phyloP scores from a whole-genome alignment of 2,329 filamentous ascomycete species.

The Cytospora mali region DNA sequence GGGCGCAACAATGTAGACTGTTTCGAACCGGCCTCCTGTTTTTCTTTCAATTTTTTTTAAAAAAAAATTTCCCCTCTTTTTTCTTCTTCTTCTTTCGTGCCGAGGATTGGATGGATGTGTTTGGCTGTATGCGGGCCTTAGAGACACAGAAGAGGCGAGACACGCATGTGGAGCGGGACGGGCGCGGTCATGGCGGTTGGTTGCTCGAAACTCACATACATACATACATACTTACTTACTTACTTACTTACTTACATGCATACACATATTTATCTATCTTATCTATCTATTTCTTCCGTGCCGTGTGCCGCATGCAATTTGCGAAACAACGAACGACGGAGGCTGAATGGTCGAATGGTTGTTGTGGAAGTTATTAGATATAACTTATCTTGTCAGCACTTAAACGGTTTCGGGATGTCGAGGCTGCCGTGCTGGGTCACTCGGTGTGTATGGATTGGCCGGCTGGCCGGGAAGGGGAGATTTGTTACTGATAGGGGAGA shows the following conservation, averaged over 20 bases:
- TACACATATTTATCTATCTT: too few relatives aligned
- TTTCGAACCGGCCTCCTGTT: background rate
- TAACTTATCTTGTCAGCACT: background rate
- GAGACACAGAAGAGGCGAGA: slow-evolving; percentile 3
- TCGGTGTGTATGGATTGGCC: background rate
- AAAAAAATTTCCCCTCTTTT: too few relatives aligned
- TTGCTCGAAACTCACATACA: too few relatives aligned
- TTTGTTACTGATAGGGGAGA: background rate
- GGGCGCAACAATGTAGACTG: background rate
- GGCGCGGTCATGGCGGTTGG: too few relatives aligned
- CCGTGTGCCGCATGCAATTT: background rate
- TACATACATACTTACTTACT: too few relatives aligned
- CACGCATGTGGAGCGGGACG: too few relatives aligned
- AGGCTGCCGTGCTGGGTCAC: background rate
- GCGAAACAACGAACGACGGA: background rate
- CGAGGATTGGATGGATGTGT: background rate
- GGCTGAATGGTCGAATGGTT: background rate
- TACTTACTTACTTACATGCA: too few relatives aligned
- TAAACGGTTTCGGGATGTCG: background rate
- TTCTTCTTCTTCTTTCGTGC: background rate
- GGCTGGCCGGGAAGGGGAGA: background rate
- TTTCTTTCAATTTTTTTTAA: background rate
- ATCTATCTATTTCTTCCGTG: background rate
- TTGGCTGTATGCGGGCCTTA: background rate
- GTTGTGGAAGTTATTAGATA: background rate